Base-by-base conservation (phyloP, 225 moss, liverwort and hornwort genomes). In the Marchantia polymorpha region DNA sequence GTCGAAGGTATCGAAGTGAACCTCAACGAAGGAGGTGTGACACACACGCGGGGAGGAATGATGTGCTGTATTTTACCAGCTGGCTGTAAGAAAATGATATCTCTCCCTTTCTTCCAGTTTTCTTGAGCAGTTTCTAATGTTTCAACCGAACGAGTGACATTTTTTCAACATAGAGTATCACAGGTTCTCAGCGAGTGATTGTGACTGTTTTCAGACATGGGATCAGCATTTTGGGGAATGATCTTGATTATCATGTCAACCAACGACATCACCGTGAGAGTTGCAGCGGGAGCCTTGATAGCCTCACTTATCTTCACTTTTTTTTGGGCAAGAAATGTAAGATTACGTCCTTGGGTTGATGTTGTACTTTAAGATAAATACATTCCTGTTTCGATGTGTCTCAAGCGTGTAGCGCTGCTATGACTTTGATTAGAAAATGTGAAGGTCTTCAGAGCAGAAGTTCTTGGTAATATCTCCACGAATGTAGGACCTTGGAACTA, bases 191-290 rank as follows among this genome's bases (percentile, higher is more conserved):
- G 17, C 8, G 10, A 0, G 16, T n/a, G 27, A 10, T 26, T 10
- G 26, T 54, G 54, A 27, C 19, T 56, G 4, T 79, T 3, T 87
- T 83, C 94, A 96, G 96, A 99, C 89, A 90, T 99, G 79, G 99
- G 99, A 78, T 99, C 99, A 55, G 93, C 99, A 0, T 99, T 99
- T 83, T 99, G 99, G 99, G 99, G 99, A 61, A 95, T 99, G 99
- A 89, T 99, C 72, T 82, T 99, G 83, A 84, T 99, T 65, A 87
- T 99, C 77, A 93, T 95, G 83, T 94, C 99, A 69, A 89, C 92
- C 73, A 90, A 95, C 70, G 7, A 31, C 54, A 48, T 95, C 74
- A 85, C 99, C 56, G 90, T 90, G 63, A 89, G 90, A 74, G 89
- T 99, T 74, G 99, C 99, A 73, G 89, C 95, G 75, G 99, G 83